Base-by-base conservation (phyloP, 192 early-diverging fungal species). In the Linnemannia hyalina region DNA sequence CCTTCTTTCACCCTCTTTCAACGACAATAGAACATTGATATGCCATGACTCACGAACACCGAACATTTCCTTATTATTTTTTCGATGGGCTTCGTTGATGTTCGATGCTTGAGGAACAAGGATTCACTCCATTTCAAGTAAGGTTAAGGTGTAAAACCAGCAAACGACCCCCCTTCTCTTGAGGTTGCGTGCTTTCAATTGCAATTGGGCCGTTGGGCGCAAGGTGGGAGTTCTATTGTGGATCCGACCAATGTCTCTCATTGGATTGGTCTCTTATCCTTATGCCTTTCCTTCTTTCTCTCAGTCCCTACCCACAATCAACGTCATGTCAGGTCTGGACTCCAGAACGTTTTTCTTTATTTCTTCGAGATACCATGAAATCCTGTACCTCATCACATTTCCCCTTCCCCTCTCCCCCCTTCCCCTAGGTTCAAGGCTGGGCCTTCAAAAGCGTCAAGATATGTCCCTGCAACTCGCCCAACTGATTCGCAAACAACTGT, bases 91-190 rank as follows among this genome's bases (percentile, higher is more conserved):
- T 65, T 65, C 60, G 9, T 32, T 65, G 11, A 65, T 32, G 26
- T 65, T 65, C 60, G 29, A 65, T 65, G 44, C 44, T 11, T 46
- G 60, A 29, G 6, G 9, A 16, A 29, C 26, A 65, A 10, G 10
- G 60, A 65, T 65, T 65, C 26, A 26, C 60, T 65, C 60, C 60
- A 65, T 65, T 65, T 65, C 11, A 10, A 65, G 60, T 65, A 65
- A 65, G 60, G 60, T 65, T 65, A 65, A 65, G 29, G 29, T 65
- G 2, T 29, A 65, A 65, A 65, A 20, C 49, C 60, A 11, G 11
- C 13, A 15, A 35, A 32, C 60, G n/a, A 32, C 29, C 13, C 49
- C 4, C 18, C 22, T 52, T 52, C n/a, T n/a, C 10, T 32, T 32
- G 52, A 55, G 57, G 8, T 29, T 65, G 60, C 60, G n/a, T 60